A percentile compares a stretch with the other conserved stretches of the same genome.
phyloP scores from a whole-genome alignment of 257 asterid species.

The Echium plantagineum region DNA sequence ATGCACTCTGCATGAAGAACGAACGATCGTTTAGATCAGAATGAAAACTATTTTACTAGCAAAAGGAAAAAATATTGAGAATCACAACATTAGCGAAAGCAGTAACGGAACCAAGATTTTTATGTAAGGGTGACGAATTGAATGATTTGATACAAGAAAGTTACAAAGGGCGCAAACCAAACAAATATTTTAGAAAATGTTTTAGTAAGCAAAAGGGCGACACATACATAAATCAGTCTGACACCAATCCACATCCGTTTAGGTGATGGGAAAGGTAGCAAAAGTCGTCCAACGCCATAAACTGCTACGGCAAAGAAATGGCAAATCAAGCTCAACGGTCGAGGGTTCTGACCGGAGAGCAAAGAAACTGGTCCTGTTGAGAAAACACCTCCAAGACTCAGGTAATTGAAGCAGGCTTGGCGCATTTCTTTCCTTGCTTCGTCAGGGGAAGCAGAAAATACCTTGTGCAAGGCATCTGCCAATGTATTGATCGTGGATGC shows the following conservation, averaged over 20 bases:
- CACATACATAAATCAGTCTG: constrained; percentile 25
- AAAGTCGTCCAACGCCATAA: constrained; percentile 44
- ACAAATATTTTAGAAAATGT: no score
- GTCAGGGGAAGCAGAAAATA: constrained; percentile 48
- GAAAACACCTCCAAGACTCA: constrained; percentile 51
- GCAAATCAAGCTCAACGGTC: constrained; percentile 41
- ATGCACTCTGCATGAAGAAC: constrained; percentile 21
- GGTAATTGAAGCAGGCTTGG: constrained; percentile 46
- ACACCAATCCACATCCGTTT: constrained; percentile 42
- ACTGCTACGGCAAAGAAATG: constrained; percentile 56
- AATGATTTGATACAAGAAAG: no score
- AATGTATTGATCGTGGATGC: constrained; percentile 49
- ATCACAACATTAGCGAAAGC: neutral
- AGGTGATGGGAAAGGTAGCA: constrained; percentile 51
- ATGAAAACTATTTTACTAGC: neutral
- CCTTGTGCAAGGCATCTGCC: constrained; percentile 51
- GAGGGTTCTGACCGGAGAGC: constrained; percentile 50
- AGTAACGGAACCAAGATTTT: no score
- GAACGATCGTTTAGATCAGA: neutral
- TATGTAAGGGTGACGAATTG: no score
- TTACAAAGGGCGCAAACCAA: no score
- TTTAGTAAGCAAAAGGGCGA: neutral
- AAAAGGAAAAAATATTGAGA: neutral
- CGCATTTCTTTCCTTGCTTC: constrained; percentile 59
- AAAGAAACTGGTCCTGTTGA: constrained; percentile 42